phyloP scores from a whole-genome alignment of 148 eudicot species.

The Nepenthes mirabilis region DNA sequence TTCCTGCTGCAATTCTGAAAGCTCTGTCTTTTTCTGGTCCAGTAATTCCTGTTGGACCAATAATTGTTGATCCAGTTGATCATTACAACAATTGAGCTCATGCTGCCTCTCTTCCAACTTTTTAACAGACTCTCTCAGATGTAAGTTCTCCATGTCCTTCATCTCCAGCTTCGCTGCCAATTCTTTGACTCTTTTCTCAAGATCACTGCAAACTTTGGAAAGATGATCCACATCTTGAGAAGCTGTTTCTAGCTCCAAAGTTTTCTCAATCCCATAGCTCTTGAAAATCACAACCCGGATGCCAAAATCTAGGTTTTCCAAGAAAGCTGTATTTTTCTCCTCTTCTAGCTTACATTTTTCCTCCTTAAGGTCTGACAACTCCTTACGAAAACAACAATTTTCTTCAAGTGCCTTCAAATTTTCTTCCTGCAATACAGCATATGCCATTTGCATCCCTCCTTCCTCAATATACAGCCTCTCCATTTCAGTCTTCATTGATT shows the following conservation, averaged over 20 bases:
- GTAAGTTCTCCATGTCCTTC: constrained; percentile 46
- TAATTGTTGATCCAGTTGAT: constrained; percentile 27
- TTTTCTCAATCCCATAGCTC: constrained; percentile 41
- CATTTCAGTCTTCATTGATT: constrained; percentile 29
- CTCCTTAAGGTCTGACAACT: constrained; percentile 23
- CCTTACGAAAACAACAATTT: constrained; percentile 25
- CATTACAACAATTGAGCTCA: constrained; percentile 32
- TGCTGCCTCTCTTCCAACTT: constrained; percentile 36
- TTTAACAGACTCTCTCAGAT: constrained; percentile 28
- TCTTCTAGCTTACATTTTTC: constrained; percentile 35
- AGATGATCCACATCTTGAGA: constrained; percentile 30
- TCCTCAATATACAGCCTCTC: constrained; percentile 22
- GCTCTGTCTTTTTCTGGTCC: constrained; percentile 32
- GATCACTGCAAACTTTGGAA: constrained; percentile 26
- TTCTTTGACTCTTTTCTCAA: constrained; percentile 31
- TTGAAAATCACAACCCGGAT: constrained; percentile 31
- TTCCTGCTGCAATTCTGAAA: constrained; percentile 26
- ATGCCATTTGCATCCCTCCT: constrained; percentile 22
- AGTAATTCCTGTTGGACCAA: constrained; percentile 19
- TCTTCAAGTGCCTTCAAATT: constrained; percentile 22
- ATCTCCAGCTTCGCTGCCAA: constrained; percentile 31
- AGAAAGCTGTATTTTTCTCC: constrained; percentile 25
- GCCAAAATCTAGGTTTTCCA: constrained; percentile 28
- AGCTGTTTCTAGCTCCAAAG: constrained; percentile 22
- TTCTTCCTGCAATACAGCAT: constrained; percentile 21